A percentile compares a stretch with the other conserved stretches of the same genome.
These are phyloP conservation scores for Uronychia setigera DNA, from an alignment of 73 alveolate species.

Conservation along the genomic window DNA sequence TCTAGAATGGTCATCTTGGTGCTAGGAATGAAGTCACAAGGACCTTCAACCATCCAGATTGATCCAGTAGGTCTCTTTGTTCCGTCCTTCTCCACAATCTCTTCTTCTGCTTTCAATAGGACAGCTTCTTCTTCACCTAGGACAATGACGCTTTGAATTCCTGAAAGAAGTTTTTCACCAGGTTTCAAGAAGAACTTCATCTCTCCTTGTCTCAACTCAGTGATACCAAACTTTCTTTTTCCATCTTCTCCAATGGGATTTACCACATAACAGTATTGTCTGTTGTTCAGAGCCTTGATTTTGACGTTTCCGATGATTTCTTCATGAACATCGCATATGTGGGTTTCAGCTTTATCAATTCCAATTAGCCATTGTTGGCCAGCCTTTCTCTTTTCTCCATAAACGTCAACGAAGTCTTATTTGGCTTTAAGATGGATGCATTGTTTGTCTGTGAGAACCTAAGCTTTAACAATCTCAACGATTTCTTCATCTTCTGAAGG, in stretches of 20 bases:
- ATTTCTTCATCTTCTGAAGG: slow-evolving; percentile 67
- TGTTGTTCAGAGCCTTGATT: slow-evolving; percentile 61
- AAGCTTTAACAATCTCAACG: slow-evolving; percentile 54
- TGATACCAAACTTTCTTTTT: slow-evolving; percentile 59
- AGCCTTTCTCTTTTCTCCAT: slow-evolving; percentile 70
- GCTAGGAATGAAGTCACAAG: slow-evolving; percentile 81
- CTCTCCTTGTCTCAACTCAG: slow-evolving; percentile 76
- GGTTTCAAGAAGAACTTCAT: slow-evolving; percentile 76
- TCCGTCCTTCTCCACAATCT: slow-evolving; percentile 26
- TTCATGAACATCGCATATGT: slow-evolving; percentile 76
- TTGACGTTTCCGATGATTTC: slow-evolving; percentile 41
- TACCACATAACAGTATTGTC: slow-evolving; percentile 67
- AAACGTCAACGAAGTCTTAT: slow-evolving; percentile 54
- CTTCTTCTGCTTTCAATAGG: slow-evolving; percentile 65
- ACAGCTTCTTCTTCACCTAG: slow-evolving; percentile 84
- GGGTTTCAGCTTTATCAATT: slow-evolving; percentile 47
- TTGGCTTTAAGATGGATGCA: slow-evolving; percentile 77
- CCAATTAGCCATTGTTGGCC: slow-evolving; percentile 85
- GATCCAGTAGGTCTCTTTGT: slow-evolving; percentile 61
- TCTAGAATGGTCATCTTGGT: slow-evolving; percentile 68
- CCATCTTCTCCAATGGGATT: slow-evolving; percentile 66
- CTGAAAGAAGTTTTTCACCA: slow-evolving; percentile 66
- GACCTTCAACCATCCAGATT: slow-evolving; percentile 86
- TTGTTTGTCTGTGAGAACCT: slow-evolving; percentile 71
- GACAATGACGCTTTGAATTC: slow-evolving; percentile 56